Evolutionary conservation across 2,329 filamentous ascomycete species (phyloP), one percentile per base, ranked within the genome.

Genomic region (Xylariomycetidae sp.): DNA sequence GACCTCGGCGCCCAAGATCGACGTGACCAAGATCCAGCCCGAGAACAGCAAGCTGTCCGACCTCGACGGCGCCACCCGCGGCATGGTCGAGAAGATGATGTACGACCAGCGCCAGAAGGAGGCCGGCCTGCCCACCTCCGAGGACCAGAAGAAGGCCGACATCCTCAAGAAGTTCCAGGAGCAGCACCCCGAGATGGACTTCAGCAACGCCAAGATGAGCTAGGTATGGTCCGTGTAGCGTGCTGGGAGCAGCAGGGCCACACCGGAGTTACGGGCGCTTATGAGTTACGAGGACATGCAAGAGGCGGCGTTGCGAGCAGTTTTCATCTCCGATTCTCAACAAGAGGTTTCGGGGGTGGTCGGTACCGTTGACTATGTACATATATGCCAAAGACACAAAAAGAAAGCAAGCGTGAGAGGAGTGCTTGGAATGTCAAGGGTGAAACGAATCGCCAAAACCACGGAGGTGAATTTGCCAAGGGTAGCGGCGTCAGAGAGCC

Each of bases 51-150:
- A 88, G 61, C 71, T 98, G 53, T 81, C 84, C 37, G 92, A 98
- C 60, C 69, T 98, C 47, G 90, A 96, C 56, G 92, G 92, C 40
- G 85, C 94, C 71, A 98, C 92, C 34, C 76, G 92, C 44, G 76
- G 80, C 38, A 96, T 98, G 90, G 92, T 98, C 27, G 92, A 98
- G 78, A 98, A 98, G 77, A 98, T 98, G 92, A 98, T 98, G 92
- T 98, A 76, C 54, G 92, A 98, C 67, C 92, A 98, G 72, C 74
- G 85, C 47, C 89, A 96, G 68, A 98, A 98, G 77, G 89, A 96
- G 68, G 69, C 75, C 61, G 92, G 92, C 4, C 74, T 83, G 61
- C 86, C 88, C 29, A 88, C 82, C 10, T 94, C 86, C 46, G 92
- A 96, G 48, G 92, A 98, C 68, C 81, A 94, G 73, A 86, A 89